These are phyloP conservation scores for Ophiostoma himal-ulmi DNA, from an alignment of 2,329 filamentous ascomycete species.

Conservation along the genomic window DNA sequence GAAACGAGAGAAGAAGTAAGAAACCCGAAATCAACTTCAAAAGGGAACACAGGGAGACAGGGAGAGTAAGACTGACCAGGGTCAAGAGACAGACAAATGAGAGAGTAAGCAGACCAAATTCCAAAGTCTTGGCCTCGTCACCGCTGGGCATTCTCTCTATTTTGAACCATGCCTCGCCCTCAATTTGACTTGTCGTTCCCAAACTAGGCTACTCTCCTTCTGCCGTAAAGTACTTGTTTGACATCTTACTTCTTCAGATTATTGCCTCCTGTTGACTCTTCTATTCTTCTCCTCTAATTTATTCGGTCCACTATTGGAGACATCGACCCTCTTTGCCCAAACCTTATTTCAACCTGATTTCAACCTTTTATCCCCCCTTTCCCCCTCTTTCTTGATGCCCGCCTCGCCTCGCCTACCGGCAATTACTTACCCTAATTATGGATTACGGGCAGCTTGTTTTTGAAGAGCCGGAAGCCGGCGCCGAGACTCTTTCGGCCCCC, in stretches of 20 bases:
- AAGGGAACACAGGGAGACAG: not conserved
- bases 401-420: not conserved
- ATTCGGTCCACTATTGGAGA: not conserved
- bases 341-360: not conserved
- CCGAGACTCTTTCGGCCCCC: constrained; percentile 10
- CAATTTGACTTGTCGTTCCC: not conserved
- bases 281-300: not conserved
- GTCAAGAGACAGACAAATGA: not conserved
- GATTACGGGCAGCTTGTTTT: constrained; percentile 22
- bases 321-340: not conserved
- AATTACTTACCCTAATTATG: constrained; percentile 14
- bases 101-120: not conserved
- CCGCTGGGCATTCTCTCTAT: not conserved
- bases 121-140: not conserved
- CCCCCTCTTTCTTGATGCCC: not conserved
- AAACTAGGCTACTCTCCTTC: not conserved
- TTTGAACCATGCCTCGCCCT: constrained; percentile 1
- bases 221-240: not conserved
- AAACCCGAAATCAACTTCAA: not conserved
- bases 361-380: not conserved
- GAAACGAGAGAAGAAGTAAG: not conserved
- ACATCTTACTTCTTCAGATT: not conserved
- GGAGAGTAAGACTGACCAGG: constrained; percentile 2
- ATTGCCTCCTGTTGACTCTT: not conserved
- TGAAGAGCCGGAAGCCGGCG: constrained; percentile 15